These are phyloP conservation scores for Sugiyamaella americana DNA, from an alignment of 805 yeast species.

Conservation along the genomic window DNA sequence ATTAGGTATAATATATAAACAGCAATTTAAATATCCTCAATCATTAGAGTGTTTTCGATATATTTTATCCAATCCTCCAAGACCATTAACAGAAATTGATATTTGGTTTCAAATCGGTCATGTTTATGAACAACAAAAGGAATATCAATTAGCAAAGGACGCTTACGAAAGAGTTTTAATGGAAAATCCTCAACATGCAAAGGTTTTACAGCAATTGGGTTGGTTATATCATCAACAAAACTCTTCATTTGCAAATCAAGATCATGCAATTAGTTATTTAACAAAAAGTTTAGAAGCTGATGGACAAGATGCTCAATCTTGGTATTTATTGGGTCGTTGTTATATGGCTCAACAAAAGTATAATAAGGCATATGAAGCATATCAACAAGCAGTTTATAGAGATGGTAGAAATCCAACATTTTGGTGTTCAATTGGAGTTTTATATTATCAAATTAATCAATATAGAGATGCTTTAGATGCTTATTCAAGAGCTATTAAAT, in stretches of 20 bases:
- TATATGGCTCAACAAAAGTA: slow-evolving; percentile 95
- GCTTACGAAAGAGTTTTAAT: slow-evolving; percentile 90
- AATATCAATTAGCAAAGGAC: slow-evolving; percentile 84
- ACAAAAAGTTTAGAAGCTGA: slow-evolving; percentile 87
- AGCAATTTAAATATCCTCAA: slow-evolving; percentile 78
- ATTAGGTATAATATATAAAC: slow-evolving; percentile 92
- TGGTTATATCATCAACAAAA: slow-evolving; percentile 79
- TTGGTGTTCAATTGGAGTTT: slow-evolving; percentile 94
- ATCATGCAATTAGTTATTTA: slow-evolving; percentile 72
- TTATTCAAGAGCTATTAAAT: slow-evolving; percentile 89
- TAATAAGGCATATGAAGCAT: slow-evolving; percentile 94
- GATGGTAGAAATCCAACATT: slow-evolving; percentile 96
- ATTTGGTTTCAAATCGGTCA: slow-evolving; percentile 98
- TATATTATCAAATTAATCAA: slow-evolving; percentile 93
- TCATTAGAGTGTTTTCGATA: slow-evolving; percentile 94
- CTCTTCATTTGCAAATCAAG: slow-evolving; percentile 67
- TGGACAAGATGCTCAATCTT: slow-evolving; percentile 85
- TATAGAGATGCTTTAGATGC: slow-evolving; percentile 97
- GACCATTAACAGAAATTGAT: slow-evolving; percentile 92
- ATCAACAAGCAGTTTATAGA: slow-evolving; percentile 96
- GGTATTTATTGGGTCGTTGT: slow-evolving; percentile 96
- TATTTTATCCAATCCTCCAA: slow-evolving; percentile 85
- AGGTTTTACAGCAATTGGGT: slow-evolving; percentile 92
- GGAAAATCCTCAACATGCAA: slow-evolving; percentile 90
- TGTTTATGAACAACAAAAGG: slow-evolving; percentile 89